Percentiles rank a stretch among this genome's conserved stretches.
Conservation (phyloP, 495 filamentous ascomycete genomes). For the Aspergillus kassunensis region DNA sequence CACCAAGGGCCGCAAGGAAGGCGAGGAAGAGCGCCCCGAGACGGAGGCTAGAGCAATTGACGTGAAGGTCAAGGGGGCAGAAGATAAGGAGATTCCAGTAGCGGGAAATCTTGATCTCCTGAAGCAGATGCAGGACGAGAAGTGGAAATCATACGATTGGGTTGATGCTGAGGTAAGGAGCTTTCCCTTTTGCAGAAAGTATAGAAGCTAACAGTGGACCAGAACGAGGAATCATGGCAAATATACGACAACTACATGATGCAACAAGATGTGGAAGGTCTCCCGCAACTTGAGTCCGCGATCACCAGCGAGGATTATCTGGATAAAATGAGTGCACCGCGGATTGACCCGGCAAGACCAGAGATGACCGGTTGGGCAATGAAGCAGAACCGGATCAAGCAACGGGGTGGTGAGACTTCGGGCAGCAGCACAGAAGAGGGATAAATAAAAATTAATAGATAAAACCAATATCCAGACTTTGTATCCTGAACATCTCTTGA, state of each 20-base stretch:
- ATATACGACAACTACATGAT: constrained; percentile 59
- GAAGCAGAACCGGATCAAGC: constrained; percentile 45
- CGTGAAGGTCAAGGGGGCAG: constrained; percentile 60
- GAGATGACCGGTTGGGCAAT: constrained; percentile 49
- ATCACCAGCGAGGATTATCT: constrained; percentile 58
- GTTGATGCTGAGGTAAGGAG: constrained; percentile 61
- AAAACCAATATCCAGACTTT: not conserved
- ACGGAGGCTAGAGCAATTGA: constrained; percentile 61
- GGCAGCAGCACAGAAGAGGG: constrained; percentile 24
- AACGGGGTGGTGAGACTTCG: constrained; percentile 18
- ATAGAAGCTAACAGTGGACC: constrained; percentile 18
- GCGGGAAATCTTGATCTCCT: constrained; percentile 53
- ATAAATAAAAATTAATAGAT: not conserved
- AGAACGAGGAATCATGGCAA: constrained; percentile 59
- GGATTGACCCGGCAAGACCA: constrained; percentile 49
- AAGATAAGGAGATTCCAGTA: constrained; percentile 49
- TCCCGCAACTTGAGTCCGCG: constrained; percentile 47
- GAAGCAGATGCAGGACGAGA: constrained; percentile 61
- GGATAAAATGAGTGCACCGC: constrained; percentile 61
- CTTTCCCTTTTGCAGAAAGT: not conserved
- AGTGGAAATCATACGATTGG: constrained; percentile 62
- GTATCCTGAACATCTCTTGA: not conserved
- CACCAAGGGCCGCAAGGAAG: constrained; percentile 36
- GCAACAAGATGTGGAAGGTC: constrained; percentile 44
- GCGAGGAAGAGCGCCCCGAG: constrained; percentile 43